A percentile compares a stretch with the other conserved stretches of the same genome.
Conservation (phyloP, 2,329 filamentous ascomycete species). For the Chaetoscypha palmicola region DNA sequence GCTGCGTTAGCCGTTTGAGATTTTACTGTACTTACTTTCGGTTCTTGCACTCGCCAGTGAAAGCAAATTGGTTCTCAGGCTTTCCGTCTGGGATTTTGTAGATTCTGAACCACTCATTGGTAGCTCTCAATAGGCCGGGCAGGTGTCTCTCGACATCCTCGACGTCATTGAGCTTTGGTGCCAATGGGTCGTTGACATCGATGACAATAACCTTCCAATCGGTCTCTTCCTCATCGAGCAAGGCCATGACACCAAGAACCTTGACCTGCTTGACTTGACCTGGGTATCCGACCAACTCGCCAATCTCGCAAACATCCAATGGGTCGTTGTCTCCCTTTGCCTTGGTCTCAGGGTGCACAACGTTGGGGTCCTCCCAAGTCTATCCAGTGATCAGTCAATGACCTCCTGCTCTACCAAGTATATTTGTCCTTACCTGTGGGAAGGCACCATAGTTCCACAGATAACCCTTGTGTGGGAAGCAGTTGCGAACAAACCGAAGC, state of each 20-base stretch:
- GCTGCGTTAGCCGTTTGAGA: background rate
- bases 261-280: slow-evolving; percentile 99
- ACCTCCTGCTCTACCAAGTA: background rate
- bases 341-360: slow-evolving; percentile 96
- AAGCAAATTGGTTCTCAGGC: slow-evolving; percentile 99
- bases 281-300: slow-evolving; percentile 91
- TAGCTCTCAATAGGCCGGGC: slow-evolving; percentile 90
- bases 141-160: slow-evolving; percentile 99
- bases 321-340: slow-evolving; percentile 99
- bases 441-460: slow-evolving; percentile 99
- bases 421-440: slow-evolving; percentile 64
- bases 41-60: slow-evolving; percentile 99
- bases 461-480: slow-evolving; percentile 99
- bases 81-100: slow-evolving; percentile 99
- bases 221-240: slow-evolving; percentile 98
- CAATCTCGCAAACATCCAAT: slow-evolving; percentile 98
- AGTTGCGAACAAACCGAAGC: slow-evolving; percentile 98
- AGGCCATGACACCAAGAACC: slow-evolving; percentile 97
- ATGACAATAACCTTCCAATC: slow-evolving; percentile 99
- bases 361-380: slow-evolving; percentile 99
- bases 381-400: slow-evolving; percentile 33
- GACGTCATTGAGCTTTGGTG: slow-evolving; percentile 93
- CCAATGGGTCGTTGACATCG: slow-evolving; percentile 94
- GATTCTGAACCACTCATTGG: slow-evolving; percentile 99
- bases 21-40: slow-evolving; percentile 58